phyloP scores from a whole-genome alignment of 352 stramenopile genomes.

The Pythium periplocum region DNA sequence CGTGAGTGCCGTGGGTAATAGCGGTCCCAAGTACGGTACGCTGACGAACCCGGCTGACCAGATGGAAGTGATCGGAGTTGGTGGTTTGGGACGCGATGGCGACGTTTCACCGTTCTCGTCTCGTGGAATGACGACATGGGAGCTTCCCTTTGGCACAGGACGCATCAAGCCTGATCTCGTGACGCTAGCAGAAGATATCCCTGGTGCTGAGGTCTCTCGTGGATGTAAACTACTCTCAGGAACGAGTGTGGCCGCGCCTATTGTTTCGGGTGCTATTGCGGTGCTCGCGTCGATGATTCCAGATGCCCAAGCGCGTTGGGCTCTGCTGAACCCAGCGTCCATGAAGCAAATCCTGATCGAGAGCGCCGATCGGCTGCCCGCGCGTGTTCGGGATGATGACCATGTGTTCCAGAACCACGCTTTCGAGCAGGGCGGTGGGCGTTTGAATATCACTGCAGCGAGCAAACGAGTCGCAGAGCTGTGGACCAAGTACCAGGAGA shows the following conservation, averaged over 20 bases:
- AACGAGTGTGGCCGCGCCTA: constrained; percentile 81
- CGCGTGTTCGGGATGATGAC: constrained; percentile 24
- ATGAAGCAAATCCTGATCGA: constrained; percentile 67
- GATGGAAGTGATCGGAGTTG: constrained; percentile 80
- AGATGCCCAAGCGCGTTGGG: constrained; percentile 35
- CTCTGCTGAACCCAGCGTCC: constrained; percentile 53
- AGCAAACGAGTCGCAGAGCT: constrained; percentile 37
- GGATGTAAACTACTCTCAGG: constrained; percentile 66
- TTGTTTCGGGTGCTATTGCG: constrained; percentile 71
- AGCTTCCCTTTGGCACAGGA: constrained; percentile 74
- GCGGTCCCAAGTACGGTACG: constrained; percentile 78
- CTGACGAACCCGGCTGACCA: constrained; percentile 85
- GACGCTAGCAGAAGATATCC: constrained; percentile 59
- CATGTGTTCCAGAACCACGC: constrained; percentile 66
- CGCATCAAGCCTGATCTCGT: constrained; percentile 85
- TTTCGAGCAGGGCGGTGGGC: constrained; percentile 82
- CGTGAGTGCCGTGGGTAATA: constrained; percentile 76
- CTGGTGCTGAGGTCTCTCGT: constrained; percentile 42
- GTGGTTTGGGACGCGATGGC: constrained; percentile 48
- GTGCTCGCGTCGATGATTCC: constrained; percentile 73
- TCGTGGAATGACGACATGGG: constrained; percentile 83
- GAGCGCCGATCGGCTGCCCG: constrained; percentile 40
- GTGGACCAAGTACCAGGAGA: constrained; percentile 26
- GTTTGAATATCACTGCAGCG: constrained; percentile 59
- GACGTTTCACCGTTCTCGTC: constrained; percentile 78